Evolutionary conservation across 495 filamentous ascomycete species (phyloP), one percentile per base, ranked within the genome.

Genomic region (Achaetomiella virescens): DNA sequence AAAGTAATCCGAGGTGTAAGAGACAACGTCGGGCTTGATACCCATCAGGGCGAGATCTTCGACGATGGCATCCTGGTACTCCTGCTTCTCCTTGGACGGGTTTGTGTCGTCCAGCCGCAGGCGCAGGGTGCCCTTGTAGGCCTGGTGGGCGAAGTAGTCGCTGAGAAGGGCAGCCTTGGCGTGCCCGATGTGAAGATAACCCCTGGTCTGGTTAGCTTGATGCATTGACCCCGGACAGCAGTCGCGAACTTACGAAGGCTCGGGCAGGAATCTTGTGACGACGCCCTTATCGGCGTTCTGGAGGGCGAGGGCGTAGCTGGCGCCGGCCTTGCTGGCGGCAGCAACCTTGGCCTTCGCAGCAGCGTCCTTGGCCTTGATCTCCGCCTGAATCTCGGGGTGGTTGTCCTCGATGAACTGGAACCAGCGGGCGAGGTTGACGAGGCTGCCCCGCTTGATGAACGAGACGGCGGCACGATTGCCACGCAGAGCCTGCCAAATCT

Each of bases 31-130:
- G 3, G 89, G 86, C 61, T 84, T 85, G 64, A 97, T 86, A 4
- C 90, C 91, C 81, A 97, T 87, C 25, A 95, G 73, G 2, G 81
- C 83, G 25, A 93, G 78, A 68, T 97, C 91, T 72, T 91, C 84
- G 17, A 95, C 70, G 54, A 97, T 96, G 2, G 89, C 79, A 72
- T 95, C 86, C 61, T 95, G 82, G 73, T 87, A 97, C 73, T 96
- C 91, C 67, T 90, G 78, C 73, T 91, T 92, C 75, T 97, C 91
- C 62, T 96, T 96, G 36, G 84, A 81, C 12, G 91, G 91, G 71
- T 97, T 97, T 43, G 91, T 96, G 64, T 97, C 91, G 61, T 97
- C 91, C 58, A 96, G 90, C 45, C 90, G 84, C 45, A 92, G 79
- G 42, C 91, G 81, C 54, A 97, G 75, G 35, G 80, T 90, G 52